A percentile compares a stretch with the other conserved stretches of the same genome.
Conservation (phyloP, 2,329 filamentous ascomycete genomes). For the Ceratocystis variospora region DNA sequence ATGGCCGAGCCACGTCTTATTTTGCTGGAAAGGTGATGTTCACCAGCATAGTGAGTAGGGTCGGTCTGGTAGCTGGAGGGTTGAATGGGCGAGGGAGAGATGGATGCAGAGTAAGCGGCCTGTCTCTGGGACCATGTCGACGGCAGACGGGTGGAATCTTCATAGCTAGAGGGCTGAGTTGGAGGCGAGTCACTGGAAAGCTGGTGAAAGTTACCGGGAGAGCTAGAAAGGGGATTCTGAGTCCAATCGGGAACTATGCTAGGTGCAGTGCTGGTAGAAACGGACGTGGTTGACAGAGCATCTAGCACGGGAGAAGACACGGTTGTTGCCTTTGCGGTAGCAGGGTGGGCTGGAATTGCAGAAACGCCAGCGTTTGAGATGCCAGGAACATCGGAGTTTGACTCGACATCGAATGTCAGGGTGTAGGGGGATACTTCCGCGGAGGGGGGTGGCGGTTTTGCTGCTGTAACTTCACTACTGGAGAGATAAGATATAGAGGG, state of each 20-base stretch:
- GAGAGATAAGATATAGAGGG: not conserved
- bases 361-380: not conserved
- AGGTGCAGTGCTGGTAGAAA: constrained; percentile 35
- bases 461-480: constrained; percentile 27
- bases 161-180: constrained; percentile 39
- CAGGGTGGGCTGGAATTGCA: not conserved
- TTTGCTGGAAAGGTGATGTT: constrained; percentile 18
- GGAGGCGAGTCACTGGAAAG: constrained; percentile 40
- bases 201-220: constrained; percentile 39
- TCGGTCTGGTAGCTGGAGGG: constrained; percentile 44
- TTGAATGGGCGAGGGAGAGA: constrained; percentile 26
- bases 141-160: constrained; percentile 26
- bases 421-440: constrained; percentile 4
- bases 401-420: not conserved
- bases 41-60: constrained; percentile 21
- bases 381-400: not conserved
- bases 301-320: constrained; percentile 35
- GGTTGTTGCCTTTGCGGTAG: constrained; percentile 22
- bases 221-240: constrained; percentile 32
- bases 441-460: constrained; percentile 26
- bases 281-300: constrained; percentile 36
- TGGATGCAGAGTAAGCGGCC: not conserved
- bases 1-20: constrained; percentile 4
- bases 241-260: constrained; percentile 33
- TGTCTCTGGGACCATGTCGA: not conserved